These are phyloP conservation scores for Aspergillus campestris DNA, from an alignment of 495 filamentous ascomycete genomes.

Conservation along the genomic window DNA sequence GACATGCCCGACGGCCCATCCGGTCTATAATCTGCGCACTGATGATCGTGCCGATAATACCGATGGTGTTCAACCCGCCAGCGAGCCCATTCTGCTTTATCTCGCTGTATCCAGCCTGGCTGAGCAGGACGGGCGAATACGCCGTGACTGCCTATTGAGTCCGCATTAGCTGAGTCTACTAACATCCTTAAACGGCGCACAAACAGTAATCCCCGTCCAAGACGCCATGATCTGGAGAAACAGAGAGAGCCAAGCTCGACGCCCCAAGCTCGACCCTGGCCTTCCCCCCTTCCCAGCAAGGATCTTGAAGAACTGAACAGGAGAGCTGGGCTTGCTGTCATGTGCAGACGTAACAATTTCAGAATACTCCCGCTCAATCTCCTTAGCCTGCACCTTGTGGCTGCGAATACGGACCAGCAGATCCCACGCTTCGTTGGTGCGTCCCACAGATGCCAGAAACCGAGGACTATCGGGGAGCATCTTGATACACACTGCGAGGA, in stretches of 20 bases:
- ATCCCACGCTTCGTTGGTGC: slow-evolving; percentile 31
- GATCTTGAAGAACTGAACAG: slow-evolving; percentile 30
- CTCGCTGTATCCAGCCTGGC: slow-evolving; percentile 36
- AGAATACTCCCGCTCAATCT: slow-evolving; percentile 30
- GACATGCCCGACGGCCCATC: slow-evolving; percentile 37
- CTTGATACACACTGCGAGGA: slow-evolving; percentile 41
- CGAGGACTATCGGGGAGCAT: slow-evolving; percentile 43
- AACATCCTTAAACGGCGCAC: neutral
- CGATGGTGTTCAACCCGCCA: slow-evolving; percentile 46
- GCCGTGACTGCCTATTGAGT: slow-evolving; percentile 28
- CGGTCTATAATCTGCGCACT: slow-evolving; percentile 46
- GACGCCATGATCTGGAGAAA: slow-evolving; percentile 48
- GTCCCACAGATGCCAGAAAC: slow-evolving; percentile 31
- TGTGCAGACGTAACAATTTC: slow-evolving; percentile 30
- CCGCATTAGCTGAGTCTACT: neutral
- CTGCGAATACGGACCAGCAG: slow-evolving; percentile 21
- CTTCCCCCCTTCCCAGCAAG: slow-evolving; percentile 24
- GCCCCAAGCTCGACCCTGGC: slow-evolving; percentile 25
- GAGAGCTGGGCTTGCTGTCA: slow-evolving; percentile 26
- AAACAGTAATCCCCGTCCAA: slow-evolving; percentile 43
- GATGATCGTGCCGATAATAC: slow-evolving; percentile 46
- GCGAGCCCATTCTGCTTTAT: slow-evolving; percentile 42
- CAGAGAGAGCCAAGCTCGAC: slow-evolving; percentile 41
- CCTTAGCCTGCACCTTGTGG: slow-evolving; percentile 12
- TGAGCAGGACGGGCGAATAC: slow-evolving; percentile 32